These are phyloP conservation scores for Acanthochlamys bracteata DNA, from an alignment of 106 monocot species.

Conservation along the genomic window DNA sequence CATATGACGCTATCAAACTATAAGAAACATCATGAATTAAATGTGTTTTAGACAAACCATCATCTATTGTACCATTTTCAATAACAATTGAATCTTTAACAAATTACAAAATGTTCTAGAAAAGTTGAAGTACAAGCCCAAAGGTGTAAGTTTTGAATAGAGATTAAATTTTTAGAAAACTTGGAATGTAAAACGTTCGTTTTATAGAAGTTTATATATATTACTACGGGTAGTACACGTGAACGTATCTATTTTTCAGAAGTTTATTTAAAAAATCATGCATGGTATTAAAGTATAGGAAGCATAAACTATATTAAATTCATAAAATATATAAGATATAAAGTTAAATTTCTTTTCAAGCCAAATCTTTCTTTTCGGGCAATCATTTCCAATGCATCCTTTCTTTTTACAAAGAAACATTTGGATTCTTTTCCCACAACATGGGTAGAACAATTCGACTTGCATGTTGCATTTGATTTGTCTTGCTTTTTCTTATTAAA, in stretches of 20 bases:
- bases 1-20: not conserved
- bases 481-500: not conserved
- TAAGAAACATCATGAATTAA: not conserved
- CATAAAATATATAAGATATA: slow-evolving; percentile 9
- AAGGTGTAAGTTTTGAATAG: not conserved
- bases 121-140: not conserved
- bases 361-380: slow-evolving; percentile 7
- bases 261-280: not conserved
- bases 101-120: not conserved
- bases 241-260: not conserved
- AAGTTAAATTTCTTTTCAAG: slow-evolving; percentile 18
- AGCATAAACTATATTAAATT: slow-evolving; percentile 9
- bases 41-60: not conserved
- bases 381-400: slow-evolving; percentile 8
- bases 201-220: not conserved
- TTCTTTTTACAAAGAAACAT: slow-evolving; percentile 6
- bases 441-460: not conserved
- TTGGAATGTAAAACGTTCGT: not conserved
- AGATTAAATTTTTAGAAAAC: slow-evolving; percentile 1
- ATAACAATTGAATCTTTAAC: not conserved
- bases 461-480: not conserved
- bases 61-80: not conserved
- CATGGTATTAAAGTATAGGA: not conserved
- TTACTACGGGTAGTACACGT: not conserved
- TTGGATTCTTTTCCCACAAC: not conserved